Percentiles rank a stretch among this genome's conserved stretches.
Evolutionary conservation across 2,329 filamentous ascomycete genomes (phyloP).

Genomic region (Penicillium verrucosum): DNA sequence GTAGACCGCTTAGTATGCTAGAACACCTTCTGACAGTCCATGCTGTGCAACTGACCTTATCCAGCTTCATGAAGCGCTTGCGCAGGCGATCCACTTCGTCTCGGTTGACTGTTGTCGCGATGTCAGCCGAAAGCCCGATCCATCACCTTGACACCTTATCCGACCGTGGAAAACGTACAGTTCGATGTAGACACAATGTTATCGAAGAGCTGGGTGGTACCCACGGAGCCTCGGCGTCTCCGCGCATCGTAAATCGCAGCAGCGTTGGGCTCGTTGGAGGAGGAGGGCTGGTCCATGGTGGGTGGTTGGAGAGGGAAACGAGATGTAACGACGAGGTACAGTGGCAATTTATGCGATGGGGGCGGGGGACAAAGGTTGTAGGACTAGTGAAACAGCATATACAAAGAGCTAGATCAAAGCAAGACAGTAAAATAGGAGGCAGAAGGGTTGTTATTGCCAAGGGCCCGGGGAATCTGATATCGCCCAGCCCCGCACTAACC

Average conservation of each 20-base stretch:
- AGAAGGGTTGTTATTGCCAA: conserved; percentile 10
- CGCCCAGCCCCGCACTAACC: conserved; percentile 44
- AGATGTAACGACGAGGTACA: background rate
- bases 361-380: background rate
- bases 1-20: conserved; percentile 7
- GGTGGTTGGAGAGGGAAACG: background rate
- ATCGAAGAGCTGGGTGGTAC: conserved; percentile 72
- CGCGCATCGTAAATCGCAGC: conserved; percentile 46
- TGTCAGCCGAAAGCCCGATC: conserved; percentile 6
- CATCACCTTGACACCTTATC: background rate
- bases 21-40: background rate
- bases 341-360: background rate
- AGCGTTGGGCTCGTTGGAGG: conserved; percentile 38
- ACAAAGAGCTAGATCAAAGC: background rate
- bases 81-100: conserved; percentile 94
- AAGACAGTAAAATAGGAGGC: conserved; percentile 8
- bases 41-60: conserved; percentile 64
- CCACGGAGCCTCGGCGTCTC: conserved; percentile 43
- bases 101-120: conserved; percentile 69
- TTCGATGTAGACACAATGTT: conserved; percentile 96
- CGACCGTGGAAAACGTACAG: conserved; percentile 58
- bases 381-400: background rate
- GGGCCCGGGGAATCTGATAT: conserved; percentile 40
- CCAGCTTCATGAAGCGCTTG: conserved; percentile 98
- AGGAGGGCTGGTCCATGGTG: conserved; percentile 29